A percentile compares a stretch with the other conserved stretches of the same genome.
These are phyloP conservation scores for Carex scoparia DNA, from an alignment of 176 grass and related monocot species.

Conservation along the genomic window DNA sequence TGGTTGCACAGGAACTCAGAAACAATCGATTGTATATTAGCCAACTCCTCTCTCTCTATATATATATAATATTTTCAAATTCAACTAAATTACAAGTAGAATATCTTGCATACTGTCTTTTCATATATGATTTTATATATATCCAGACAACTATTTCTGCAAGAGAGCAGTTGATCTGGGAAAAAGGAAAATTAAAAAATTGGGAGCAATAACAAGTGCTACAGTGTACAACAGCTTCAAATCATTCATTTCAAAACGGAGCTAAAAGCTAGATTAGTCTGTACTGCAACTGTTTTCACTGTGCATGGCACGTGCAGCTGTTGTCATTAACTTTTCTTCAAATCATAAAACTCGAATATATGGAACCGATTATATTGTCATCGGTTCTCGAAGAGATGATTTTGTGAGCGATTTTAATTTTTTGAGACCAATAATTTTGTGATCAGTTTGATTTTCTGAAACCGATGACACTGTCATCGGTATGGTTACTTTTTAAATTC, in stretches of 20 bases:
- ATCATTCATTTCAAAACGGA: background rate
- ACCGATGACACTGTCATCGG: no score
- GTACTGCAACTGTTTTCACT: background rate
- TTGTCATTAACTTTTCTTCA: background rate
- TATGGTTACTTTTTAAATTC: no score
- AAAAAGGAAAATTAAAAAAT: background rate
- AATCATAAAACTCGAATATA: no score
- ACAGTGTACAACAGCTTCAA: background rate
- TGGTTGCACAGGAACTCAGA: no score
- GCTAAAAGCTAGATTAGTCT: background rate
- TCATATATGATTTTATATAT: constrained; percentile 12
- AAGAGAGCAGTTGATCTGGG: background rate
- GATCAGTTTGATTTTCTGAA: no score
- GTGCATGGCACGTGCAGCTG: background rate
- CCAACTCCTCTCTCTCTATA: no score
- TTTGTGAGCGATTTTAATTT: no score
- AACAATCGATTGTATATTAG: no score
- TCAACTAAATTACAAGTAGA: constrained; percentile 14
- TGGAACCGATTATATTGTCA: no score
- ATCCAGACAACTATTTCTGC: background rate
- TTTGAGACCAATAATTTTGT: no score
- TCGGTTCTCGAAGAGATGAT: no score
- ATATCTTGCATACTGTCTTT: background rate
- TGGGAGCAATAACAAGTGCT: background rate
- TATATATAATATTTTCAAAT: background rate